Evolutionary conservation across 129 eudicot species (phyloP), one percentile per base, ranked within the genome.

Genomic region (Tagetes patula): DNA sequence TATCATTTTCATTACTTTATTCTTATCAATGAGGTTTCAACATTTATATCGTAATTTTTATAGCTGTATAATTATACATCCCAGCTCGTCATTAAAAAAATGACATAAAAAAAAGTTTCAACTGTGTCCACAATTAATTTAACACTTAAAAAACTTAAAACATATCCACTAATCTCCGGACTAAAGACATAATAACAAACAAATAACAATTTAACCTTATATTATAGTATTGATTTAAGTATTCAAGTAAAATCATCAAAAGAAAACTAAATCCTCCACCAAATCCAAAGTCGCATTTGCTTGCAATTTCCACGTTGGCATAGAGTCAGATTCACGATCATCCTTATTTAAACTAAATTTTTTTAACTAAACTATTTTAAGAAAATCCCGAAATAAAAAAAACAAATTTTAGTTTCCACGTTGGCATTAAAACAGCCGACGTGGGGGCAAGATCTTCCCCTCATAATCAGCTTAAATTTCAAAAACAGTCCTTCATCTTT

Each of bases 381-480:
- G 2, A 13, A 63, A 38, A 37, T 13, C 9, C 3, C 0, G 3
- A 20, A 4, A 52, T 3, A 0, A 32, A 31, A 30, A 8, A 32
- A 12, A 2, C 13, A 58, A 1, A 40, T 8, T 40, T 39, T 64
- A 12, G 14, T 64, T 39, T 38, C 13, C 8, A 5, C 12, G 43
- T 6, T 40, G 43, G 43, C 43, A 40, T 40, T 40, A 40, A 40
- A 40, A 4, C 43, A 40, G 43, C 52, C 70, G 66, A 78, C 82
- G 82, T 78, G 82, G 49, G 67, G 76, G 77, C 79, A 71, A 50
- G 72, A 71, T 78, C 58, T 39, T 48, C 13, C 50, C 3, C 69
- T 56, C 75, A 34, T 43, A 67, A n/a, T 33, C 58, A 45, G 46
- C 68, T 76, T 1, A 20, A 0, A 1, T 67, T 76, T 20, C 20